These are phyloP conservation scores for Pachyrhizus erosus DNA, from an alignment of 306 rosid genomes.

Conservation along the genomic window DNA sequence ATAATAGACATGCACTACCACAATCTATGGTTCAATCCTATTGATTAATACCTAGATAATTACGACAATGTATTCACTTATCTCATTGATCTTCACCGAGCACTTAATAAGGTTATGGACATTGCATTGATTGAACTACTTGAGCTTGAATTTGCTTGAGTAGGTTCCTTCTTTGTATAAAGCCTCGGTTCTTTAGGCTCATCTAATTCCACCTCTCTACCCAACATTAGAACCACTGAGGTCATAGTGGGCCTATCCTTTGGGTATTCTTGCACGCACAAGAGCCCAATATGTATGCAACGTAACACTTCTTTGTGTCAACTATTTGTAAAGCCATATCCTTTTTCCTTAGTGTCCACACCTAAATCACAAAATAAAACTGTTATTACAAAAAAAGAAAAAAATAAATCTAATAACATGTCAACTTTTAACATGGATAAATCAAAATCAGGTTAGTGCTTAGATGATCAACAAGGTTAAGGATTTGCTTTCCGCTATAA, in stretches of 20 bases:
- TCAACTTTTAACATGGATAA: not conserved
- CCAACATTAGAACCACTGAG: slow-evolving; percentile 44
- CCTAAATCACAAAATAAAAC: not conserved
- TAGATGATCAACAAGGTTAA: slow-evolving; percentile 3
- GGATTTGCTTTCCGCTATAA: not conserved
- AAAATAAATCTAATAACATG: not conserved
- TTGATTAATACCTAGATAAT: not conserved
- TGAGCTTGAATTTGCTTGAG: not conserved
- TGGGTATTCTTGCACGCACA: slow-evolving; percentile 29
- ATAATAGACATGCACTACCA: too few relatives aligned
- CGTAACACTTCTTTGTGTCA: not conserved
- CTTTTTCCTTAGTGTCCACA: not conserved
- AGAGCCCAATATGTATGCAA: slow-evolving; percentile 10
- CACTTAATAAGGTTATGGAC: not conserved
- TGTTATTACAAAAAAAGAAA: not conserved
- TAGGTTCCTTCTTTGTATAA: not conserved
- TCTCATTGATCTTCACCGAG: not conserved
- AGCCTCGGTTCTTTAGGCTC: slow-evolving; percentile 53
- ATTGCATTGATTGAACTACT: not conserved
- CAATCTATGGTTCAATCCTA: too few relatives aligned
- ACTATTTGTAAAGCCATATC: not conserved
- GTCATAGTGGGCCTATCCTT: slow-evolving; percentile 39
- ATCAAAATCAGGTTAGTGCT: not conserved
- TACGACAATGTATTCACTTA: too few relatives aligned
- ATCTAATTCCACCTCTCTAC: slow-evolving; percentile 39